Evolutionary conservation across 176 grass and related monocot genomes (phyloP), one percentile per base, ranked within the genome.

Genomic region (Coix lacrymajobi): DNA sequence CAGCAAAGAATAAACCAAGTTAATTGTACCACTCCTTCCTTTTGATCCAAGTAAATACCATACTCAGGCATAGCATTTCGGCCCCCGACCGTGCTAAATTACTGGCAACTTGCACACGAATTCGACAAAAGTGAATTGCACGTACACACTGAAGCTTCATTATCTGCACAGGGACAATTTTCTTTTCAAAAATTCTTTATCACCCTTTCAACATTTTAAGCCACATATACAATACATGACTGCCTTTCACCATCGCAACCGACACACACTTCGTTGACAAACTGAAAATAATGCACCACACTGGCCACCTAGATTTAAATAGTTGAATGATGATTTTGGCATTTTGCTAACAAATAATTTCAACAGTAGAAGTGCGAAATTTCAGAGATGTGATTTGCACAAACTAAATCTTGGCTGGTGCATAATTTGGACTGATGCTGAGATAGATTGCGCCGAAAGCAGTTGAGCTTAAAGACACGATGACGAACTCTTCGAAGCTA

Each of bases 231-330:
- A 38, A 6, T 5, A 38, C 11, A 54, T 38, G 28, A 38, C 34
- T 66, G 6, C n/a, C 37, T 32, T 48, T 56, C 71, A 37, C 41
- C 34, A 54, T 54, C 57, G 51, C 29, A 63, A 75, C 57, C 58
- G 81, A 84, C 81, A 84, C 31, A 10, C 8, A 44, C 4, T 83
- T 65, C 38, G 11, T 62, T 75, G 44, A 68, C 82, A 32, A 68
- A 56, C 60, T 68, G 25, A 40, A 67, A 37, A 54, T 31, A n/a
- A 48, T 28, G 14, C 58, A 19, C 41, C 15, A 40, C 15, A 51
- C 40, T 6, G n/a, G n/a, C n/a, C 9, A 40, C 8, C 36, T n/a
- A 43, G 51, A 16, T 25, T 54, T 31, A 20, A 71, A 81, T 10
- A 40, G 38, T 11, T 10, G 38, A 10, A 40, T 43, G 11, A 12